Conservation (phyloP, 305 asterid genomes). For the Fraxinus latifolia region DNA sequence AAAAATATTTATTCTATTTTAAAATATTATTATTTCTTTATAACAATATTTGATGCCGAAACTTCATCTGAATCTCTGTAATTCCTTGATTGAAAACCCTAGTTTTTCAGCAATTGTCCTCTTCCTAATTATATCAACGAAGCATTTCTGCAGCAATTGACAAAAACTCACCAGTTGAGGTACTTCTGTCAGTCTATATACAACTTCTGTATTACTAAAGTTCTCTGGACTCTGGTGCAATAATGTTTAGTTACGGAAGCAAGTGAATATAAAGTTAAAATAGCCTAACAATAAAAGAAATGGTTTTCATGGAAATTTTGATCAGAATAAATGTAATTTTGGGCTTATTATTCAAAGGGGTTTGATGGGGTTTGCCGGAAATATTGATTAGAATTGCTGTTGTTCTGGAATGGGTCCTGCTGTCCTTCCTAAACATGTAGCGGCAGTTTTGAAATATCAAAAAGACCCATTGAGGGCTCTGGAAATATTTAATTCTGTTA, state of each 20-base stretch:
- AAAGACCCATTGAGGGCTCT: conserved; percentile 81
- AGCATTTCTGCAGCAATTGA: background rate
- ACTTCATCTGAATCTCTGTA: background rate
- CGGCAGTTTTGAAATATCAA: conserved; percentile 68
- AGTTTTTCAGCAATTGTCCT: background rate
- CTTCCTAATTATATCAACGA: background rate
- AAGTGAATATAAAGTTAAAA: background rate
- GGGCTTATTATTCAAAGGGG: background rate
- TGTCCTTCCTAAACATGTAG: conserved; percentile 84
- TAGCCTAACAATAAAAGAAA: background rate
- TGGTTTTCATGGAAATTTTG: background rate
- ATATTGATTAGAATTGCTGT: background rate
- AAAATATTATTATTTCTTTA: background rate
- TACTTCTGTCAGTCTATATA: background rate
- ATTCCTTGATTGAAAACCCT: background rate
- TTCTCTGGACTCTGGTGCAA: background rate
- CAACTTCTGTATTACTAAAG: background rate
- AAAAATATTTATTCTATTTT: background rate
- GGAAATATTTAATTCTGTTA: conserved; percentile 72
- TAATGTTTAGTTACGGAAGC: background rate
- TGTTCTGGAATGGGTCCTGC: conserved; percentile 35
- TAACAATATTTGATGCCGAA: background rate
- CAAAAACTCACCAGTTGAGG: background rate
- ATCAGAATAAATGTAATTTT: background rate
- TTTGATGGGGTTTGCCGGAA: background rate